Base-by-base conservation (phyloP, 345 rosid species). In the Nephelium lappaceum region DNA sequence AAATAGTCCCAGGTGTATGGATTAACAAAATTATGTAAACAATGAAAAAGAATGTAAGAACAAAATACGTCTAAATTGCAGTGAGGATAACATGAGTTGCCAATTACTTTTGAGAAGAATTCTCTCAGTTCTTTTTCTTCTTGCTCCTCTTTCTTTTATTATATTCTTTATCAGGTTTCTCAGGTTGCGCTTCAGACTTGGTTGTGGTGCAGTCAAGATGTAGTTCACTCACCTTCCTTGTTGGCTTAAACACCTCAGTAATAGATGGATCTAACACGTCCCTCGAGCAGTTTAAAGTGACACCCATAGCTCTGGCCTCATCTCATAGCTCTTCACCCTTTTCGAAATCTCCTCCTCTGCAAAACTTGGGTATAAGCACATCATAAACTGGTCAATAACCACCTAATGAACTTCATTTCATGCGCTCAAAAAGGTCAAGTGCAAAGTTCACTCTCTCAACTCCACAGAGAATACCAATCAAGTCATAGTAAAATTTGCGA, bases 391-490 rank as follows among this genome's bases (percentile, higher is more conserved):
- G 91, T 11, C 91, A 95, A 81, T 89, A 88, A 47, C 92, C 90
- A 65, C 93, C 89, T 82, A 90, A 55, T 3, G 80, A 82, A 72
- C 79, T 82, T 81, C 78, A 85, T 86, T 92, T 93, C 98, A 93
- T 95, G 74, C 78, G 81, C 12, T 92, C 91, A 60, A 95, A 92
- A 84, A 95, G 61, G 39, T 88, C 89, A 15, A 93, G 85, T 19
- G 92, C 98, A 66, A 87, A 88, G 75, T 88, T 88, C 61, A 90
- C 86, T 76, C 97, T 85, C 80, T 92, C 86, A 0, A 92, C 95
- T 25, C 94, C 97, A 36, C 95, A 95, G 11, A 95, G 95, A 73
- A 95, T 65, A 27, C 97, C 95, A n/a, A 91, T 86, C 78, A 93
- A 82, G 77, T 92, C 93, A 77, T 89, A 87, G 63, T 88, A 95